Conservation (phyloP, 2,329 filamentous ascomycete species). For the Cladosporium phlei region DNA sequence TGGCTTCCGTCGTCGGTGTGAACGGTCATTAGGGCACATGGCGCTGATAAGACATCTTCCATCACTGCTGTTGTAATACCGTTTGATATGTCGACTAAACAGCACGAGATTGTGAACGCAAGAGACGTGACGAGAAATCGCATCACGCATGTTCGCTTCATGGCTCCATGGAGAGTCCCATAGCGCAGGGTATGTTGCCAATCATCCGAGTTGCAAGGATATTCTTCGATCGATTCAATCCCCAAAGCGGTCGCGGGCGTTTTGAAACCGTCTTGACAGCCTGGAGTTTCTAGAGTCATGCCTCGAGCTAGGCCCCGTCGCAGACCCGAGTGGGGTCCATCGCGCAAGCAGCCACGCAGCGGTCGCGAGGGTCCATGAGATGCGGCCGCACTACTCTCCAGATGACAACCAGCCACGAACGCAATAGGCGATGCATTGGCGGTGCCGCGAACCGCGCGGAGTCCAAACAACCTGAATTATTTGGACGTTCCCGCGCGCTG, state of each 20-base stretch:
- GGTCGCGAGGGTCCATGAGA: background rate
- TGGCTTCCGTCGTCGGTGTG: constrained; percentile 1
- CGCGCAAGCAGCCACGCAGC: constrained; percentile 9
- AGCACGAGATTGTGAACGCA: too few species aligned
- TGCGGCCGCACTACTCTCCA: background rate
- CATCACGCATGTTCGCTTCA: too few species aligned
- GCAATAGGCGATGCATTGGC: background rate
- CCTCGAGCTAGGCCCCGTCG: background rate
- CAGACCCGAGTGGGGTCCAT: constrained; percentile 8
- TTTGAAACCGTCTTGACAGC: background rate
- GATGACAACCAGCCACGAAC: background rate
- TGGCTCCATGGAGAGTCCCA: too few species aligned
- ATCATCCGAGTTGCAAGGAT: too few species aligned
- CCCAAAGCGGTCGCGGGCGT: too few species aligned
- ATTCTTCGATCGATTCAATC: too few species aligned
- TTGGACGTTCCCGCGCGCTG: constrained; percentile 6
- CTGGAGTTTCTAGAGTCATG: constrained; percentile 8
- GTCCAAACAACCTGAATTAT: background rate
- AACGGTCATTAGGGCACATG: constrained; percentile 8
- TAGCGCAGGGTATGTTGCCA: too few species aligned
- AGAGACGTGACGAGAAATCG: too few species aligned
- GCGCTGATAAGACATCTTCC: constrained; percentile 10
- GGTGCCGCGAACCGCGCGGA: background rate
- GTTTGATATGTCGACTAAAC: too few species aligned
- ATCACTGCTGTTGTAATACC: too few species aligned